phyloP scores from a whole-genome alignment of 768 basidiomycete genomes.

The Tulasnella calospora region DNA sequence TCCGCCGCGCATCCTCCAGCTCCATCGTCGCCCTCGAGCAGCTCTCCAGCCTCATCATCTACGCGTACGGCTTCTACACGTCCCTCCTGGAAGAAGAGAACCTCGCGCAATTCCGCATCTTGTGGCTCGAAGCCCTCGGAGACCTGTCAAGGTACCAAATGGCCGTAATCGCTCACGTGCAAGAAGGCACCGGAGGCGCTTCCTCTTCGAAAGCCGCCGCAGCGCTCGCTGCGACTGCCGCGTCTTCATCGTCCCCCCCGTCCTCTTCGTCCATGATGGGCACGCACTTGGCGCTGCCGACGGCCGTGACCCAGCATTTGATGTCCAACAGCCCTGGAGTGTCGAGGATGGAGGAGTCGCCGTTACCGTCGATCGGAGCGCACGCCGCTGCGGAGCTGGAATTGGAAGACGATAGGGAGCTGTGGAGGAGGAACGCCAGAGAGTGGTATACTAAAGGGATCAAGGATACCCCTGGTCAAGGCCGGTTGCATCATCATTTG shows the following conservation, averaged over 20 bases:
- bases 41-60: conserved; percentile 90
- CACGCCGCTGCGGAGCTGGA: conserved; percentile 72
- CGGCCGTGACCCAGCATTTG: conserved; percentile 25
- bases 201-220: neutral
- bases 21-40: conserved; percentile 76
- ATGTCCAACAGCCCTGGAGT: conserved; percentile 41
- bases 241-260: conserved; percentile 52
- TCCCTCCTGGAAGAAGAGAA: conserved; percentile 77
- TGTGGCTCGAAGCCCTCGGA: conserved; percentile 95
- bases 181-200: conserved; percentile 34
- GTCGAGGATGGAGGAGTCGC: conserved; percentile 59
- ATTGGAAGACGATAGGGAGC: conserved; percentile 74
- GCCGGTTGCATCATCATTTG: conserved; percentile 90
- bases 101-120: conserved; percentile 62
- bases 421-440: conserved; percentile 81
- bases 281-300: conserved; percentile 12
- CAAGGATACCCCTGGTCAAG: conserved; percentile 85
- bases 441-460: conserved; percentile 92
- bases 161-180: conserved; percentile 82
- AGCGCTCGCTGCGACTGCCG: conserved; percentile 41
- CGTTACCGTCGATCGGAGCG: conserved; percentile 74
- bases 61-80: conserved; percentile 91
- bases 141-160: conserved; percentile 93
- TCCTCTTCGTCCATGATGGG: conserved; percentile 36
- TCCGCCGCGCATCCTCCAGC: conserved; percentile 76